Evolutionary conservation across 306 rosid species (phyloP), one percentile per base, ranked within the genome.

Genomic region (Macrotyloma uniflorum): DNA sequence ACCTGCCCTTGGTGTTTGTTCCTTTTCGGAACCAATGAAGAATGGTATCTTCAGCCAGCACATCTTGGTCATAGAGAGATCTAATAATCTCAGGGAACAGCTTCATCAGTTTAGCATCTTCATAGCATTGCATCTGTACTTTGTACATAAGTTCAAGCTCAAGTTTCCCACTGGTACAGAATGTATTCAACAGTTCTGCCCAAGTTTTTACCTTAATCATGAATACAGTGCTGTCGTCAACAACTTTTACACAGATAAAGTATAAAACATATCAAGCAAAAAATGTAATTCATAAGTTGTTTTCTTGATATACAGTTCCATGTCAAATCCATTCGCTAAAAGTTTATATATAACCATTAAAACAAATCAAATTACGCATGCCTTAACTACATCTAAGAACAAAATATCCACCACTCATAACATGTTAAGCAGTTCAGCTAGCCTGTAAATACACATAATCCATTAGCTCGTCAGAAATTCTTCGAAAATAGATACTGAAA

Each of bases 61-160:
- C 99, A 82, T 96, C 94, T 83, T 93, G 94, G 10, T 96, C 98
- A 79, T 96, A 96, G 23, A 93, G 99, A 68, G 99, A 96, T 85
- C 93, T 85, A 33, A 96, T 43, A 71, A 96, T 91, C 74, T 96
- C 99, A 13, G 90, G 96, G 82, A 96, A 96, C 50, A 96, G 93
- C 84, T 96, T 96, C 99, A 96, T 96, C 84, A 96, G 89, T 89
- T 96, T 96, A 20, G 99, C 97, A 86, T 96, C 99, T 91, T 96
- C 99, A 59, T 96, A 96, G 89, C 99, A 96, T 89, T 93, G 98
- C 98, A 93, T 96, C 85, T 96, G 99, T 49, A 96, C 99, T 83
- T 96, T 96, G 96, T 96, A 96, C 55, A 93, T 85, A 76, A 96
- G 93, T 77, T 96, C 99, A 86, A 96, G 91, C 91, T 96, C 99